Percentiles rank a stretch among this genome's conserved stretches.
Conservation (phyloP, 495 filamentous ascomycete genomes). For the Hyaloscypha bicolor region DNA sequence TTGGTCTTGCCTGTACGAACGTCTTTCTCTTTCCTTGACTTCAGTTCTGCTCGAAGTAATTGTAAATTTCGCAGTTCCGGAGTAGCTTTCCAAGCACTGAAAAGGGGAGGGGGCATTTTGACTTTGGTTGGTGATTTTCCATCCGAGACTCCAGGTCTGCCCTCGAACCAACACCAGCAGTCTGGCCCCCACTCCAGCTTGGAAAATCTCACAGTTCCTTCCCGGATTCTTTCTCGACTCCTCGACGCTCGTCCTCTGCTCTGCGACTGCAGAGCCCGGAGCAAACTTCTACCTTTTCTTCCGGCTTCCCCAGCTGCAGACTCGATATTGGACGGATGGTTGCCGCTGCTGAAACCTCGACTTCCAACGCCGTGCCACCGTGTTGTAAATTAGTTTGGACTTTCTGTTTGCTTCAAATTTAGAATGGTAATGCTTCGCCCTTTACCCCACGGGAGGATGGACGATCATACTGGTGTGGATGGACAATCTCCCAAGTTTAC, state of each 20-base stretch:
- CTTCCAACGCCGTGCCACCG: not conserved
- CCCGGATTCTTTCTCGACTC: not conserved
- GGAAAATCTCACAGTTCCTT: not conserved
- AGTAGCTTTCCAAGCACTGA: no score
- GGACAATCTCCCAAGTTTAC: not conserved
- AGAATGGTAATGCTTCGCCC: not conserved
- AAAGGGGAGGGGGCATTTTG: no score
- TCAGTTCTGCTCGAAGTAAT: no score
- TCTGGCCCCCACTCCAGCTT: not conserved
- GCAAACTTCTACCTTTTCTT: not conserved
- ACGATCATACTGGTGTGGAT: not conserved
- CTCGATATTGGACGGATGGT: not conserved
- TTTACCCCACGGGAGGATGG: not conserved
- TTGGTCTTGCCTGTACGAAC: no score
- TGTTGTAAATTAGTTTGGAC: not conserved
- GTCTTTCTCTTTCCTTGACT: no score
- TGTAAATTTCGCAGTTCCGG: no score
- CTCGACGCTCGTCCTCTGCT: not conserved
- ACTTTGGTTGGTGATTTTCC: not conserved
- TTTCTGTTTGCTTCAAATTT: no score
- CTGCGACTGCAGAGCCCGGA: not conserved
- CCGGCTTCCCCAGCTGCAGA: not conserved
- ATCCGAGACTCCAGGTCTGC: not conserved
- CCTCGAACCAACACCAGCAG: not conserved
- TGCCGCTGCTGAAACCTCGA: not conserved